These are phyloP conservation scores for Trypanosoma congolense DNA, from an alignment of 208 protist genomes.

Conservation along the genomic window DNA sequence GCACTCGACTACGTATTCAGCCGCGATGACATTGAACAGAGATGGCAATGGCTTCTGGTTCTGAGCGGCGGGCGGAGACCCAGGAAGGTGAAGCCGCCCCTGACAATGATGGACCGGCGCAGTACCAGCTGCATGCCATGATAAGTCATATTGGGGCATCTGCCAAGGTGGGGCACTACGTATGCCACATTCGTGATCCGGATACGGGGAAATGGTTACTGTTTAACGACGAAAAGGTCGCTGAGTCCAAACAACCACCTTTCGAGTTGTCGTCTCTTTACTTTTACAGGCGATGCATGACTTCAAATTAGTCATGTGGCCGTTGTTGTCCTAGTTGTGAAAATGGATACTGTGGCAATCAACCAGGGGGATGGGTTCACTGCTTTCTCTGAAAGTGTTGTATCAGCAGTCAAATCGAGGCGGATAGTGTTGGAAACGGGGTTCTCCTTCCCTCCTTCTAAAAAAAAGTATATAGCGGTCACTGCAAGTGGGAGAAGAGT, in stretches of 20 bases:
- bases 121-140: slow-evolving; percentile 79
- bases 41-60: slow-evolving; percentile 17
- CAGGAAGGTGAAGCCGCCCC: background rate
- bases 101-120: slow-evolving; percentile 43
- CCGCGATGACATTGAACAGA: slow-evolving; percentile 80
- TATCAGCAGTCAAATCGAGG: too few relatives aligned
- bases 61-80: background rate
- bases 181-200: slow-evolving; percentile 82
- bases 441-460: too few relatives aligned
- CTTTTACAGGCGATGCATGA: slow-evolving; percentile 69
- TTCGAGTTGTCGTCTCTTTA: slow-evolving; percentile 91
- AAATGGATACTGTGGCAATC: too few relatives aligned
- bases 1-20: slow-evolving; percentile 96
- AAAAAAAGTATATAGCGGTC: too few relatives aligned
- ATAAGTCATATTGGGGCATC: slow-evolving; percentile 90
- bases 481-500: too few relatives aligned
- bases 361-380: too few relatives aligned
- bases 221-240: slow-evolving; percentile 96
- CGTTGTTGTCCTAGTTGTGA: too few relatives aligned
- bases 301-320: slow-evolving; percentile 1
- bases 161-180: slow-evolving; percentile 87
- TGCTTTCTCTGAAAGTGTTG: too few relatives aligned
- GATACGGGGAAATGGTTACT: slow-evolving; percentile 83
- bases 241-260: slow-evolving; percentile 79
- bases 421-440: too few relatives aligned